Base-by-base conservation (phyloP, 306 rosid species). In the Ormosia emarginata region DNA sequence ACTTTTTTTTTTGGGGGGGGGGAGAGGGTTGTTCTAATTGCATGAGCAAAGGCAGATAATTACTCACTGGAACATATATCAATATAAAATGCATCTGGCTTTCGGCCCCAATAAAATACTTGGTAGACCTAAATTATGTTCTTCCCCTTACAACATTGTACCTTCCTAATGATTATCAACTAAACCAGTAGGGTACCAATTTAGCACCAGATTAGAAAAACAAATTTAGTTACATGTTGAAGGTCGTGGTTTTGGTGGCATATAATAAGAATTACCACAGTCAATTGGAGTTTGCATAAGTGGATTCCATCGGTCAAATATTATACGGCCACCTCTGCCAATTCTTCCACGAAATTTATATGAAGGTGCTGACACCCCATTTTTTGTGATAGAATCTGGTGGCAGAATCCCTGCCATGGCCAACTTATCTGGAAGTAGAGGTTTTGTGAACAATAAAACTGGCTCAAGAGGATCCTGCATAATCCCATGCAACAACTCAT, bases 391-490 rank as follows among this genome's bases (percentile, higher is more conserved):
- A 46, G 92, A 70, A 77, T 95, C 91, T 59, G 97, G 95, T 15
- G 92, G 94, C 32, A 87, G 56, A 77, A 95, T 93, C 68, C 91
- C 94, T 11, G 98, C 94, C 82, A 93, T 90, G 36, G 91, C 94
- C 85, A 95, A 81, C 90, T 95, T 95, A n/a, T 92, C 98, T 77
- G 99, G 92, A 84, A 95, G 83, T 65, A 95, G 66, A 75, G 98
- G 99, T 78, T 86, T 92, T 14, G 97, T 88, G 86, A 95, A 95
- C 86, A 95, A 70, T 85, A 95, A 76, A 77, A 95, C 94, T 50
- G 99, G 99, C 75, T 93, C 99, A 52, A 79, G 92, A 39, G 98
- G 98, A 87, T 95, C 99, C 99, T 95, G 91, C 90, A 93, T 79
- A 71, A 68, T n/a, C 71, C 73, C 81, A 77, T 61, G 65, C 32